Conservation (phyloP, 768 basidiomycete genomes). For the Sporobolomyces phaffii region DNA sequence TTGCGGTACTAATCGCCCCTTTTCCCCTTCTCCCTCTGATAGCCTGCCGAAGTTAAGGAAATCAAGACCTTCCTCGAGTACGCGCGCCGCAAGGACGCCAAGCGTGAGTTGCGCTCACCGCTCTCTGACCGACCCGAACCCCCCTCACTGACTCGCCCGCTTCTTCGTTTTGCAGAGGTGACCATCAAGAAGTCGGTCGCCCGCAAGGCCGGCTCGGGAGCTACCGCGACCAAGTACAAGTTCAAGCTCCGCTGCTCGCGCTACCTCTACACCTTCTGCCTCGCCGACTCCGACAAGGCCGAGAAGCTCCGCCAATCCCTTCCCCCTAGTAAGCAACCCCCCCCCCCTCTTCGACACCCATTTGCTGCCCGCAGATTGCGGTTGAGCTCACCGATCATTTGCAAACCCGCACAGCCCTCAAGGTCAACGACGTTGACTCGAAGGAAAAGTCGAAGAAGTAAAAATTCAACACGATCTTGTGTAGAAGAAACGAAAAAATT, state of each 20-base stretch:
- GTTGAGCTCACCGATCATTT: neutral
- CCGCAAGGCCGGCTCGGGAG: conserved; percentile 36
- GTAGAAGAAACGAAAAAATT: too few species aligned
- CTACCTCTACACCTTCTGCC: conserved; percentile 92
- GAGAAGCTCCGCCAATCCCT: conserved; percentile 93
- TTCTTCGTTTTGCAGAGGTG: conserved; percentile 59
- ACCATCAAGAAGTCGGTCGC: conserved; percentile 84
- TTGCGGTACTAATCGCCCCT: neutral
- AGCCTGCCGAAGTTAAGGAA: conserved; percentile 97
- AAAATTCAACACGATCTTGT: too few species aligned
- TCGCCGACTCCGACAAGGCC: conserved; percentile 96
- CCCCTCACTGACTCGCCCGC: neutral
- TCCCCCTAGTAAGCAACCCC: conserved; percentile 69
- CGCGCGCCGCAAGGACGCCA: conserved; percentile 93
- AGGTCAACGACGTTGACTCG: conserved; percentile 63
- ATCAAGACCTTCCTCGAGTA: conserved; percentile 99
- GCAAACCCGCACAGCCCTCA: conserved; percentile 55
- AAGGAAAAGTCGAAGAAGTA: conserved; percentile 61
- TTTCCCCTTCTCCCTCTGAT: neutral
- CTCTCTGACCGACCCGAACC: neutral
- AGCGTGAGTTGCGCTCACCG: conserved; percentile 52
- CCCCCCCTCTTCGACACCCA: neutral
- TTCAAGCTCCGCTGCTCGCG: conserved; percentile 97
- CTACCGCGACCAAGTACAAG: conserved; percentile 60
- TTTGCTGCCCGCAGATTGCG: too few species aligned